phyloP scores from a whole-genome alignment of 2,329 filamentous ascomycete species.

The Dothiorella sarmentorum region DNA sequence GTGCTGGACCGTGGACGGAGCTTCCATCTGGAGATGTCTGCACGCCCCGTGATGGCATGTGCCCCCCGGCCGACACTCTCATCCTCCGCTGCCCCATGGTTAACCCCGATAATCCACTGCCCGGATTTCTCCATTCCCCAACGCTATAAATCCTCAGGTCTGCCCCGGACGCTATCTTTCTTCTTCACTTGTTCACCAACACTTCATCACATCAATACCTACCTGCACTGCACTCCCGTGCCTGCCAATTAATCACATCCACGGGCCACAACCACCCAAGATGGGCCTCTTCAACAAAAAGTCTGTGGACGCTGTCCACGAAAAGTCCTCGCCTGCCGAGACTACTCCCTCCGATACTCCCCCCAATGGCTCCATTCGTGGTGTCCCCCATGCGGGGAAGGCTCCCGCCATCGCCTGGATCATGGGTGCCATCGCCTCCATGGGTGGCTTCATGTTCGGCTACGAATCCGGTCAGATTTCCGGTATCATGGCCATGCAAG shows the following conservation, averaged over 20 bases:
- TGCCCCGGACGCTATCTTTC: not conserved
- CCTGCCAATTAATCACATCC: constrained; percentile 7
- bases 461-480: constrained; percentile 53
- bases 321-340: constrained; percentile 16
- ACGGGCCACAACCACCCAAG: not conserved
- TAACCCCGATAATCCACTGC: constrained; percentile 13
- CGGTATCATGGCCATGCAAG: constrained; percentile 41
- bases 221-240: constrained; percentile 4
- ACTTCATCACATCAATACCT: not conserved
- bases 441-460: constrained; percentile 62
- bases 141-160: constrained; percentile 10
- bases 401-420: constrained; percentile 40
- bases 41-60: constrained; percentile 13
- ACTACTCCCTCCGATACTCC: constrained; percentile 17
- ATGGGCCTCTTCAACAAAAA: constrained; percentile 20
- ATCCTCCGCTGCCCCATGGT: constrained; percentile 16
- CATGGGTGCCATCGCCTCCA: constrained; percentile 54
- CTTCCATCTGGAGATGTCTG: constrained; percentile 17
- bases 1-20: not conserved
- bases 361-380: constrained; percentile 3
- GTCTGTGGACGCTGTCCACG: not conserved
- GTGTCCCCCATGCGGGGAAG: not conserved
- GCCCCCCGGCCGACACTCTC: constrained; percentile 14
- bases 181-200: constrained; percentile 10
- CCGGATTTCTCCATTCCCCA: constrained; percentile 7